Percentiles rank a stretch among this genome's conserved stretches.
Evolutionary conservation across 1,139 yeast species (phyloP).

Genomic region (Blastobotrys petasosporus): DNA sequence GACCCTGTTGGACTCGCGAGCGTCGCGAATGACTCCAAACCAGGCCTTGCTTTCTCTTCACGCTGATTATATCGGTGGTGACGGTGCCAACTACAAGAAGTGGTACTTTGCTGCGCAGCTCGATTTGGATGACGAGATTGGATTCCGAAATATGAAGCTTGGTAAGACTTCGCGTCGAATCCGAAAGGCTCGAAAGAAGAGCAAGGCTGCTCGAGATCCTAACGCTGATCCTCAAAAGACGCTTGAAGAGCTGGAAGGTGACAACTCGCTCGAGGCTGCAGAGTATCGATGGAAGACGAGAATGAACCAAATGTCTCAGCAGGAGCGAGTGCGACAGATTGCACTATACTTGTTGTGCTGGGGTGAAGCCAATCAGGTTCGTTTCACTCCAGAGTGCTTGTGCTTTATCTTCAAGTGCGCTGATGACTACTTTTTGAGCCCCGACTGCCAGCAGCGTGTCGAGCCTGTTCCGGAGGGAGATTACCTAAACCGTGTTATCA

Average conservation of each 20-base stretch:
- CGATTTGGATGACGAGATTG: conserved; percentile 76
- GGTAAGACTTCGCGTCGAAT: conserved; percentile 59
- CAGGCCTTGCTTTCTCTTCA: conserved; percentile 89
- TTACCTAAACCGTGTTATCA: conserved; percentile 81
- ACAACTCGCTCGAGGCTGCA: conserved; percentile 71
- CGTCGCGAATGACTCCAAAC: conserved; percentile 95
- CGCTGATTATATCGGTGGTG: conserved; percentile 96
- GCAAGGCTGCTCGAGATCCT: conserved; percentile 54
- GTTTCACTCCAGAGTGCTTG: conserved; percentile 88
- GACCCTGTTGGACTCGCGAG: conserved; percentile 88
- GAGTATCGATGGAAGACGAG: conserved; percentile 78
- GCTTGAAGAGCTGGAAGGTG: conserved; percentile 80
- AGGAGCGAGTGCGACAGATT: conserved; percentile 83
- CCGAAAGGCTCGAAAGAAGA: conserved; percentile 50
- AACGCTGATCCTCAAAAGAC: conserved; percentile 46
- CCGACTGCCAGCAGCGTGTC: conserved; percentile 76
- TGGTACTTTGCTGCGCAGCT: conserved; percentile 96
- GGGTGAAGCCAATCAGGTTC: conserved; percentile 98
- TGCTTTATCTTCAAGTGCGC: conserved; percentile 95
- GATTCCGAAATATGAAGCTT: conserved; percentile 71
- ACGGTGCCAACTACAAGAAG: conserved; percentile 81
- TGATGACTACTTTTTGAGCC: conserved; percentile 77
- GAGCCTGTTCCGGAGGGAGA: conserved; percentile 92
- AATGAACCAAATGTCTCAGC: conserved; percentile 63
- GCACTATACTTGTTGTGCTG: conserved; percentile 86